Base-by-base conservation (phyloP, 1,139 yeast species). In the Yarrowia galli region DNA sequence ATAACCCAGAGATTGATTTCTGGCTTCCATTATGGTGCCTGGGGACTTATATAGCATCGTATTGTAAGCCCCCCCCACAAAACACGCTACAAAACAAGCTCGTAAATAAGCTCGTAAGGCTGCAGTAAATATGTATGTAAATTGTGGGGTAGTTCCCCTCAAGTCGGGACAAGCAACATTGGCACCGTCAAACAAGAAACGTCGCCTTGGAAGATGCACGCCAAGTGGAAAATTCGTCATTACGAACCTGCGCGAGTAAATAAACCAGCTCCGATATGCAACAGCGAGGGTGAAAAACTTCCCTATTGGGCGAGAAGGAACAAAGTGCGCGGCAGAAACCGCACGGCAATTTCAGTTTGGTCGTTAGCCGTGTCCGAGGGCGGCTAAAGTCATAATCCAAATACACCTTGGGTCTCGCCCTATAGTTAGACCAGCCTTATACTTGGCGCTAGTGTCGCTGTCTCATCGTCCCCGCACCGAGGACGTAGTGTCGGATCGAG, bases 91-190 rank as follows among this genome's bases (percentile, higher is more conserved):
- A 20, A 16, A n/a, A 48, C 53, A 48, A 10, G 23, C 22, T 28
- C 5, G 18, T 8, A 7, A 32, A 18, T 49, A 49, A 32, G 25
- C 23, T 49, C 12, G 9, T 32, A 10, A 20, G 40, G 40, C 20
- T 49, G 56, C 40, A 13, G 23, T 3, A 32, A 4, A 4, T 3
- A n/a, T 32, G 56, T 40, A 49, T 16, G 22, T n/a, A 18, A 32
- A 49, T 32, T 49, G 56, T 49, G 56, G 56, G 56, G 56, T 18
- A 49, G 9, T 13, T 18, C 56, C 56, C 56, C 56, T 32, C 56
- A 32, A 32, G 25, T 20, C 40, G 23, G 40, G 40, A 49, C 40
- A 49, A 49, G 56, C 40, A 49, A 49, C 20, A 49, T 25, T 32
- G 40, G 40, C 25, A 28, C 56, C 3, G 4, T n/a, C 4, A 13